A percentile compares a stretch with the other conserved stretches of the same genome.
phyloP scores from a whole-genome alignment of 805 yeast genomes.

The Grigorovia jiainica region DNA sequence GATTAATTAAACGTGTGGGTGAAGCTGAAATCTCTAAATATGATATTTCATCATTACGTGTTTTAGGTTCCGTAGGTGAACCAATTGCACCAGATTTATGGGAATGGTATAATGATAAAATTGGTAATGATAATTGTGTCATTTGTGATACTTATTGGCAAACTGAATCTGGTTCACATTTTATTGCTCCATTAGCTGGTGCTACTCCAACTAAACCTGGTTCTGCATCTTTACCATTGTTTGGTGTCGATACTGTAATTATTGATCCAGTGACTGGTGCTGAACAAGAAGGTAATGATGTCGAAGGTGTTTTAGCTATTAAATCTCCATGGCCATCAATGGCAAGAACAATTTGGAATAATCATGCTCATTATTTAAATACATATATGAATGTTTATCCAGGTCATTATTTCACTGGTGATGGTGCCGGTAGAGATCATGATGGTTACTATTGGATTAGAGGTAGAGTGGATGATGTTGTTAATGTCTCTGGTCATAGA shows the following conservation, averaged over 20 bases:
- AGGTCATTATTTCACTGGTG: conserved; percentile 93
- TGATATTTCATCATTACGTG: conserved; percentile 79
- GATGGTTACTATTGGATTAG: conserved; percentile 97
- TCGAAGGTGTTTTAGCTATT: conserved; percentile 92
- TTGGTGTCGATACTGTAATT: conserved; percentile 84
- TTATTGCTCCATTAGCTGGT: conserved; percentile 92
- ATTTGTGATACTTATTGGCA: conserved; percentile 98
- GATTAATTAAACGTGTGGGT: conserved; percentile 86
- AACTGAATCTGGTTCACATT: conserved; percentile 94
- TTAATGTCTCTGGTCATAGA: conserved; percentile 95
- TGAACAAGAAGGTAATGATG: conserved; percentile 77
- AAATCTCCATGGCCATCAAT: conserved; percentile 96
- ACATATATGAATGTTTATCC: conserved; percentile 91
- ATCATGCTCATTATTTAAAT: conserved; percentile 77
- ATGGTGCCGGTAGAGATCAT: conserved; percentile 94
- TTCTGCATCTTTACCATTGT: conserved; percentile 92
- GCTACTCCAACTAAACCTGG: conserved; percentile 94
- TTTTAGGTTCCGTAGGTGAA: conserved; percentile 96
- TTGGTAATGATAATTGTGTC: conserved; percentile 84
- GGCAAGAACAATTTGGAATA: conserved; percentile 90
- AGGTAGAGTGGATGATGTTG: conserved; percentile 98
- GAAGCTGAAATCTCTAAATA: conserved; percentile 70
- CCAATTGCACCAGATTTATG: conserved; percentile 97
- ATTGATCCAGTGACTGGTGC: conserved; percentile 90
- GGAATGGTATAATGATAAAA: conserved; percentile 94